These are phyloP conservation scores for Umbilicus rupestris DNA, from an alignment of 164 flowering plant genomes.

Conservation along the genomic window DNA sequence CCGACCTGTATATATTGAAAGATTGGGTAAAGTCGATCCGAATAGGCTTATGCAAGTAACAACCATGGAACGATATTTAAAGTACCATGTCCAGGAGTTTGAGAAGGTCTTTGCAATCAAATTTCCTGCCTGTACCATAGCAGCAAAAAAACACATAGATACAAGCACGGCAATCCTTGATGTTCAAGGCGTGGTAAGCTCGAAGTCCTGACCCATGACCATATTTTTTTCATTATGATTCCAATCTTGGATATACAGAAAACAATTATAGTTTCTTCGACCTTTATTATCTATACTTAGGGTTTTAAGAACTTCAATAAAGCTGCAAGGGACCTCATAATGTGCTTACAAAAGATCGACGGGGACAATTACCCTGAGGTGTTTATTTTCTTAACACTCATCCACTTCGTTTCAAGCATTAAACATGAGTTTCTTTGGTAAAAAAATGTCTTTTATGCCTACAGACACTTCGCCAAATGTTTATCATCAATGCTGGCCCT, in stretches of 20 bases:
- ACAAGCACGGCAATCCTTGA: conserved; percentile 8
- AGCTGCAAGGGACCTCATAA: conserved; percentile 10
- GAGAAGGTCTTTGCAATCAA: neutral
- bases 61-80: conserved; percentile 5
- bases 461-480: conserved; percentile 5
- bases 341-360: conserved; percentile 7
- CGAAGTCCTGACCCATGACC: neutral
- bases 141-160: conserved; percentile 10
- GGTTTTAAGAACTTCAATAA: conserved; percentile 7
- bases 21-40: conserved; percentile 6
- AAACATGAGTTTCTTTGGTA: neutral
- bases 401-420: neutral
- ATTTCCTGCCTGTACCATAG: conserved; percentile 9
- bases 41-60: conserved; percentile 7
- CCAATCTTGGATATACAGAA: neutral
- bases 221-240: neutral
- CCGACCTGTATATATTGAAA: conserved; percentile 4
- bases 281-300: neutral
- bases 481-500: conserved; percentile 8
- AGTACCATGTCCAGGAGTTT: conserved; percentile 9
- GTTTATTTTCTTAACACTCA: neutral
- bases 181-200: conserved; percentile 11
- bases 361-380: conserved; percentile 10
- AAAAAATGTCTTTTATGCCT: neutral
- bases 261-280: neutral